Conservation (phyloP, 805 yeast genomes). For the Sugiyamaella valdiviana region DNA sequence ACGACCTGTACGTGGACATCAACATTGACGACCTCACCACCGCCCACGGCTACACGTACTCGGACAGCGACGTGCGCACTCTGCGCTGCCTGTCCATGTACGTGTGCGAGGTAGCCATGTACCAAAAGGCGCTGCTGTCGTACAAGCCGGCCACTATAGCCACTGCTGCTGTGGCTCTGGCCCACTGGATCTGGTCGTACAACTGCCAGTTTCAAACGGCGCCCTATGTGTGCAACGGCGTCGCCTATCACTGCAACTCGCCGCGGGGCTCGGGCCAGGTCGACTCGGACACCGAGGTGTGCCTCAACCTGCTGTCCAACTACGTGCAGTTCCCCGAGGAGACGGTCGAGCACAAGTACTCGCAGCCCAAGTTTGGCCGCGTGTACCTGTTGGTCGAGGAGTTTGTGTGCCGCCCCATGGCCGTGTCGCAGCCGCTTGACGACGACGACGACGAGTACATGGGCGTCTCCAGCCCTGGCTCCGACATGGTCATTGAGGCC, state of each 20-base stretch:
- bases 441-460: background rate
- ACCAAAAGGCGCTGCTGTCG: constrained; percentile 27
- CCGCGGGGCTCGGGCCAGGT: background rate
- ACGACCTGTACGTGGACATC: constrained; percentile 39
- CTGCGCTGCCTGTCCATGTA: constrained; percentile 28
- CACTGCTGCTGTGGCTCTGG: constrained; percentile 31
- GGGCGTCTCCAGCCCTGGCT: background rate
- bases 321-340: constrained; percentile 12
- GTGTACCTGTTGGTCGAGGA: constrained; percentile 6
- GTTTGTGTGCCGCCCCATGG: background rate
- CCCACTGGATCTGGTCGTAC: constrained; percentile 22
- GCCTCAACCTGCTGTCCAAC: constrained; percentile 17
- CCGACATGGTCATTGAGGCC: constrained; percentile 1
- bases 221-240: constrained; percentile 5
- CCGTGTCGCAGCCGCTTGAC: background rate
- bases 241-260: constrained; percentile 4
- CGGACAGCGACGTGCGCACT: constrained; percentile 9
- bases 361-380: constrained; percentile 6
- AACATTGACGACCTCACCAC: constrained; percentile 12
- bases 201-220: constrained; percentile 1
- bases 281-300: constrained; percentile 7
- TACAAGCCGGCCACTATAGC: constrained; percentile 31
- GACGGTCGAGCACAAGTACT: constrained; percentile 19
- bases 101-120: constrained; percentile 34
- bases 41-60: constrained; percentile 17